Evolutionary conservation across 345 rosid genomes (phyloP), one percentile per base, ranked within the genome.

Genomic region (Bruguiera gymnorhiza): DNA sequence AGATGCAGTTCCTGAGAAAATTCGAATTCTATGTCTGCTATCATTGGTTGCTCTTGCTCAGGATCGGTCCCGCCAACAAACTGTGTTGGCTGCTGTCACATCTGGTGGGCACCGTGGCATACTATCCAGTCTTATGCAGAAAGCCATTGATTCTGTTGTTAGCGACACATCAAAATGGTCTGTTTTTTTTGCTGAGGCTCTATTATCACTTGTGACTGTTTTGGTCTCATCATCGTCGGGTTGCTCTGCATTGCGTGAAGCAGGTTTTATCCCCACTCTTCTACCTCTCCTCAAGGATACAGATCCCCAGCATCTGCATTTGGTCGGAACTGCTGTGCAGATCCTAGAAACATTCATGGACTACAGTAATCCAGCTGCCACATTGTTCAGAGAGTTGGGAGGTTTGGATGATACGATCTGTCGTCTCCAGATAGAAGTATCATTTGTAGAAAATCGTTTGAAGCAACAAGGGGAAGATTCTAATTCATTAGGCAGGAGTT

Each of bases 291-390:
- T 94, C 50, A 91, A 89, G 83, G 98, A 91, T 76, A 91, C 89
- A 70, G 89, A 94, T 77, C 91, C 90, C 30, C 97, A 88, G 76
- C 95, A 94, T 75, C 77, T 94, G 87, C 96, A 94, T 79, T 78
- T 94, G 86, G 98, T 94, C 62, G 79, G 92, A 67, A 74, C 96
- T 13, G 93, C 97, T 50, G 95, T 94, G 77, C 92, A 86, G 76
- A 86, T 94, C 78, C 83, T 94, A 48, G 98, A 89, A 75, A 89
- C 93, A 60, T 94, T 94, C 78, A 94, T 94, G 97, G 98, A 89
- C 74, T 91, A 88, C 75, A 89, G 97, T 74, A 87, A 91, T 78
- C 97, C 96, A 62, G 96, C 97, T 67, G 95, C 95, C 76, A 84
- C 91, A 67, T 80, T 94, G 78, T 94, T 91, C 81, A 85, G 98